Base-by-base conservation (phyloP, 108 stramenopile genomes). In the Nannochloropsis gaditana region DNA sequence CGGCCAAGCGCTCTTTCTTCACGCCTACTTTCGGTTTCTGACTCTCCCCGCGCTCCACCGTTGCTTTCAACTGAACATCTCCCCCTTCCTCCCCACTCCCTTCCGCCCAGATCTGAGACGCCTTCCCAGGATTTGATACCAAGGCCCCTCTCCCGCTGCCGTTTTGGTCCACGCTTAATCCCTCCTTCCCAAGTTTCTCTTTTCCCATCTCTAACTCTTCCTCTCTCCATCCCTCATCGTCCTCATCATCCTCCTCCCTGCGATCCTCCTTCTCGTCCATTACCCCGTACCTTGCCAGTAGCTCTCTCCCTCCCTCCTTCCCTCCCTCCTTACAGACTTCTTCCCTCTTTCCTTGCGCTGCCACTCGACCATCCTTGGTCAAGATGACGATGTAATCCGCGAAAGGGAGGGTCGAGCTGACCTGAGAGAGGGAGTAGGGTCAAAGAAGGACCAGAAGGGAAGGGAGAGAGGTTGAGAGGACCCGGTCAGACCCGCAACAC, bases 321-420 rank as follows among this genome's bases (percentile, higher is more conserved):
- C 59, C 59, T 15, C 59, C 59, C 59, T 73, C 59, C 8, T 6
- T 73, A 15, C 59, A 73, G 59, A 73, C 59, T 2, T 73, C 59
- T 8, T 73, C 8, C 8, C 8, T 73, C 59, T 47, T 11, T 79
- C 86, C 86, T 11, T 42, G 21, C 9, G 9, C 44, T 8, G 43
- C 83, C 43, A 84, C 59, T n/a, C 42, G 19, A 2, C 83, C 83
- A 43, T 44, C 59, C 79, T 11, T 45, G 42, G 21, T 43, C 44
- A 44, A 45, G 10, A 44, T 80, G n/a, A 81, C 83, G 21, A 84
- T 41, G 42, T 21, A 5, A 5, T 79, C 83, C 45, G 86, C 86
- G 2, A 31, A 73, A 10, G 83, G 84, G 21, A 81, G 11, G 21
- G 80, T 81, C 21, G 31, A 11, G 5, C 41, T 41, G 41, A 81